Evolutionary conservation across 1,284 basidiomycete species (phyloP), one percentile per base, ranked within the genome.

Genomic region (Ceratorhiza oryzae-sativae): DNA sequence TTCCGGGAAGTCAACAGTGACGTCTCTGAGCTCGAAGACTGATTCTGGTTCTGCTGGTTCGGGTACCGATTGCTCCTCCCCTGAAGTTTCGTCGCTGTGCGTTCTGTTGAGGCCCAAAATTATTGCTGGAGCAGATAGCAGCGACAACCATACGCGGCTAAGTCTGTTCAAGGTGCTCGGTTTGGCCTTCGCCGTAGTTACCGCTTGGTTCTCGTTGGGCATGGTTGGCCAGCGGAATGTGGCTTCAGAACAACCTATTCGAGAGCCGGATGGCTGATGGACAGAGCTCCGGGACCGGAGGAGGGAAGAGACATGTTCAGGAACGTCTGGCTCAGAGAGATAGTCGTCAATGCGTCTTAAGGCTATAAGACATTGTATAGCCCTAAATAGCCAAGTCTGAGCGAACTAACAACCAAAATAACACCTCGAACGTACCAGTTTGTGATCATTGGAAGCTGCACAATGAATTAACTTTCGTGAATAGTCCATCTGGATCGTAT

Each of bases 361-460:
- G n/a, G 56, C 53, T 5, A 39, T 58, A 8, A 58, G 56, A 23
- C 56, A 39, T 39, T 58, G 56, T 15, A 55, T 53, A 46, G 53
- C 41, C 65, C 51, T 68, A 56, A n/a, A n/a, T n/a, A n/a, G n/a
- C n/a, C n/a, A n/a, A n/a, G n/a, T n/a, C n/a, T n/a, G n/a, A n/a
- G n/a, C n/a, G n/a, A n/a, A n/a, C n/a, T 58, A 20, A 45, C 46
- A 3, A 25, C 51, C 6, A 36, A 27, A 18, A 27, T 18, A 20
- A 58, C 3, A 9, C 5, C 25, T 15, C 27, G 6, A 10, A 45
- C 42, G 10, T 61, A 60, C 68, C 55, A 49, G 42, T 68, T 71
- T 15, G 56, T 62, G 32, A 74, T 65, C 73, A 72, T 67, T 30
- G 73, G 73, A 25, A 74, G 41, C 71, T 70, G 51, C 10, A 42